Evolutionary conservation across 805 yeast genomes (phyloP).

Genomic region (Sugiyamaella floridensis): DNA sequence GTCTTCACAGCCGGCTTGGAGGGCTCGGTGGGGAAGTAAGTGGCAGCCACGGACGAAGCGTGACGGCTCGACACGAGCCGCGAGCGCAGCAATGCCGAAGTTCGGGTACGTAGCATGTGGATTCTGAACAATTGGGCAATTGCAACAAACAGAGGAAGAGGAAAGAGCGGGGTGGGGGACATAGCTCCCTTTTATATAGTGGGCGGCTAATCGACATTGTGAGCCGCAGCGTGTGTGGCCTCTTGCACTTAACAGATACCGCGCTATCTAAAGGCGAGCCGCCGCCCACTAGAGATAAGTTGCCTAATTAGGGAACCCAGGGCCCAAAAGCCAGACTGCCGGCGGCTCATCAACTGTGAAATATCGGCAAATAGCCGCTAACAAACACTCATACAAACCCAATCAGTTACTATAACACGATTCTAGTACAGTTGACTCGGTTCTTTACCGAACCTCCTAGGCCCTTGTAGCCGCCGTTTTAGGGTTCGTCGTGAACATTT

Average conservation of each 20-base stretch:
- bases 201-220: neutral
- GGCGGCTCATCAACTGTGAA: neutral
- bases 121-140: slow-evolving; percentile 9
- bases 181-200: neutral
- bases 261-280: neutral
- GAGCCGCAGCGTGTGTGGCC: neutral
- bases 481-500: too few species aligned
- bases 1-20: slow-evolving; percentile 54
- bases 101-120: neutral
- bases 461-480: too few species aligned
- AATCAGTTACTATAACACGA: too few species aligned
- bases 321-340: neutral
- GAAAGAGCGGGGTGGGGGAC: neutral
- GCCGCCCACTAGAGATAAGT: neutral
- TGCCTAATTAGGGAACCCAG: neutral
- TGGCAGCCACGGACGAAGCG: slow-evolving; percentile 14
- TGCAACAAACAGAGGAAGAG: neutral
- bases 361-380: neutral
- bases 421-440: too few species aligned
- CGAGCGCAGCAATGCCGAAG: slow-evolving; percentile 1
- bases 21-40: slow-evolving; percentile 51
- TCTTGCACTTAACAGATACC: neutral
- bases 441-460: too few species aligned
- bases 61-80: slow-evolving; percentile 2
- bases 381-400: too few species aligned